Evolutionary conservation across 805 yeast genomes (phyloP).

Genomic region (Pichia membranifaciens): DNA sequence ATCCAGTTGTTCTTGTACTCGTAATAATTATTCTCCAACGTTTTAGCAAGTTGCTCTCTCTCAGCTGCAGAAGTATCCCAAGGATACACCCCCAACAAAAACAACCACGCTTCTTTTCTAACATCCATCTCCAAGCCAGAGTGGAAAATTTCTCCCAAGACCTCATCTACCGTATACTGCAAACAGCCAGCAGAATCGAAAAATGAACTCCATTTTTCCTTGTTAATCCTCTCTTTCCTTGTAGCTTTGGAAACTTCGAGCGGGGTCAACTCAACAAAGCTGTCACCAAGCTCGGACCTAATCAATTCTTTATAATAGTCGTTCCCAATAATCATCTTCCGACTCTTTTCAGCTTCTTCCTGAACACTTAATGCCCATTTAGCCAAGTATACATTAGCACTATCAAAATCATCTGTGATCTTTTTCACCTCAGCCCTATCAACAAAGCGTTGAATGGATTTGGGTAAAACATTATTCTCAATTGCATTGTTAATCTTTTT

Average conservation of each 20-base stretch:
- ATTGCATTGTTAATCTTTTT: slow-evolving; percentile 57
- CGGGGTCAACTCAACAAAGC: slow-evolving; percentile 45
- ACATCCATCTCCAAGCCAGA: slow-evolving; percentile 66
- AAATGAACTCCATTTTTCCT: slow-evolving; percentile 76
- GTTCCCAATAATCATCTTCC: slow-evolving; percentile 48
- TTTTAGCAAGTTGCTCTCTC: slow-evolving; percentile 50
- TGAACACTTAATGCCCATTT: slow-evolving; percentile 96
- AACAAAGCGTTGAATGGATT: slow-evolving; percentile 51
- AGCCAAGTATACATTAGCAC: slow-evolving; percentile 86
- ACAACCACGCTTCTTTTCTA: slow-evolving; percentile 79
- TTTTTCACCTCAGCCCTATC: slow-evolving; percentile 73
- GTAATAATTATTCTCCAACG: slow-evolving; percentile 44
- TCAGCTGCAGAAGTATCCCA: slow-evolving; percentile 80
- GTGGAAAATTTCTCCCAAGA: slow-evolving; percentile 80
- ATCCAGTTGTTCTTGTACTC: slow-evolving; percentile 70
- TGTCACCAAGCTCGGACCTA: slow-evolving; percentile 54
- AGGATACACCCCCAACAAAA: slow-evolving; percentile 74
- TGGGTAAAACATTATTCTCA: slow-evolving; percentile 41
- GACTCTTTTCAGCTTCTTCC: slow-evolving; percentile 73
- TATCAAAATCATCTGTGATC: slow-evolving; percentile 85
- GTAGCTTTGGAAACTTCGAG: slow-evolving; percentile 56
- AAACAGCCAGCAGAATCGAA: slow-evolving; percentile 78
- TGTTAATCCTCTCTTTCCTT: slow-evolving; percentile 59
- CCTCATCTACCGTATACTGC: slow-evolving; percentile 66
- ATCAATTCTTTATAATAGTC: slow-evolving; percentile 52